phyloP scores from a whole-genome alignment of 23 red algal species.

The Gracilaria caudata region DNA sequence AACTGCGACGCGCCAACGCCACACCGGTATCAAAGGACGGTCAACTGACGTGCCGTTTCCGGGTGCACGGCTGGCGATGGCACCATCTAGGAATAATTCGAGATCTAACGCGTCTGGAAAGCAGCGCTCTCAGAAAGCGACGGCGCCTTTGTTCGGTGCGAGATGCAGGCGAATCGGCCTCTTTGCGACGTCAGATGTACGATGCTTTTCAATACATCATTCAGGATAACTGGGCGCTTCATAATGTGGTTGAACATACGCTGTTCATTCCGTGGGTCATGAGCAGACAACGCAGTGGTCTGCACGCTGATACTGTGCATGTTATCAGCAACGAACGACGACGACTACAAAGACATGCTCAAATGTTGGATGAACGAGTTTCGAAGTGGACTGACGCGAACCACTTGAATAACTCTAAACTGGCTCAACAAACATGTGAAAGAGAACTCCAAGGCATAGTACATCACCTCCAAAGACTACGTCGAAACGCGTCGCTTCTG shows the following conservation, averaged over 20 bases:
- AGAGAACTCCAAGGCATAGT: conserved; percentile 34
- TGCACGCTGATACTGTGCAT: conserved; percentile 7
- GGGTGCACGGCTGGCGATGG: conserved; percentile 66
- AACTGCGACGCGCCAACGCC: not conserved
- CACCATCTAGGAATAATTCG: conserved; percentile 62
- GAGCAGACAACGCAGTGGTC: not conserved
- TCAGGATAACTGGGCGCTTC: conserved; percentile 51
- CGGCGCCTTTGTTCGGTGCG: conserved; percentile 7
- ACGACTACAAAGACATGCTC: conserved; percentile 29
- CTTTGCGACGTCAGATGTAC: conserved; percentile 28
- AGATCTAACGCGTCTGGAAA: conserved; percentile 51
- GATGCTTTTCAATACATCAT: conserved; percentile 57
- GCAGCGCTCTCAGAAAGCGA: not conserved
- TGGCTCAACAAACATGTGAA: conserved; percentile 7
- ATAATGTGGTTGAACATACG: conserved; percentile 44
- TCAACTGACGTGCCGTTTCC: conserved; percentile 13
- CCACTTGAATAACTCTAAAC: not conserved
- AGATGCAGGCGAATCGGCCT: not conserved
- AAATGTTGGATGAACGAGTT: conserved; percentile 10
- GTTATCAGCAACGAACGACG: conserved; percentile 20
- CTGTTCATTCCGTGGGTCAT: conserved; percentile 56
- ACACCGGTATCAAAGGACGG: not conserved
- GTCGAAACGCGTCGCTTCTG: conserved; percentile 14
- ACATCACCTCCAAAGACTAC: not conserved
- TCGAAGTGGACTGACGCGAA: conserved; percentile 16